These are phyloP conservation scores for Geosiphon pyriformis DNA, from an alignment of 192 early-diverging fungal genomes.

Conservation along the genomic window DNA sequence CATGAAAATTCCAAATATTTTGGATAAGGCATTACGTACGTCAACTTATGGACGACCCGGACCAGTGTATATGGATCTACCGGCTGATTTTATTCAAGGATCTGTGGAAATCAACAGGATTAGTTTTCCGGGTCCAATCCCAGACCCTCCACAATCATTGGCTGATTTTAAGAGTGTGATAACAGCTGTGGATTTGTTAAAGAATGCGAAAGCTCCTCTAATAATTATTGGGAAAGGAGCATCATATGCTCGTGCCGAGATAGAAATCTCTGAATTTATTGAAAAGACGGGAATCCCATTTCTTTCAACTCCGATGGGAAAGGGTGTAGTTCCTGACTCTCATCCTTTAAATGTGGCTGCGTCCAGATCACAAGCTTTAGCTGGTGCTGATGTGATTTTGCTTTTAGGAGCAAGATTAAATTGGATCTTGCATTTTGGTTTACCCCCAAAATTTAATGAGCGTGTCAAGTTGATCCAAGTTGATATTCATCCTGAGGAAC, in stretches of 20 bases:
- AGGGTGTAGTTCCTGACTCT: constrained; percentile 60
- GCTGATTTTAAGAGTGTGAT: constrained; percentile 45
- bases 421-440: constrained; percentile 74
- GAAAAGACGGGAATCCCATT: constrained; percentile 58
- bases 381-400: constrained; percentile 62
- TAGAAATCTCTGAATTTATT: constrained; percentile 47
- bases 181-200: constrained; percentile 40
- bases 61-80: constrained; percentile 61
- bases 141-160: constrained; percentile 31
- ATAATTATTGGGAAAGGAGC: constrained; percentile 73
- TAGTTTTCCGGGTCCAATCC: constrained; percentile 20
- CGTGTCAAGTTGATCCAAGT: constrained; percentile 65
- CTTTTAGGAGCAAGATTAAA: constrained; percentile 64
- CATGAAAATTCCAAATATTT: constrained; percentile 41
- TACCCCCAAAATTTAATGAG: constrained; percentile 43
- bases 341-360: constrained; percentile 58
- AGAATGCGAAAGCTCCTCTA: constrained; percentile 49
- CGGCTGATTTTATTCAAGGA: constrained; percentile 62
- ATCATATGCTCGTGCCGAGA: constrained; percentile 61
- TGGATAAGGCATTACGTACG: constrained; percentile 51
- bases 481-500: constrained; percentile 62
- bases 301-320: constrained; percentile 70
- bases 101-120: constrained; percentile 4
- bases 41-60: constrained; percentile 57
- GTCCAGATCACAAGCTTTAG: constrained; percentile 58